Base-by-base conservation (phyloP, 1,284 basidiomycete species). In the Naganishia sp. region DNA sequence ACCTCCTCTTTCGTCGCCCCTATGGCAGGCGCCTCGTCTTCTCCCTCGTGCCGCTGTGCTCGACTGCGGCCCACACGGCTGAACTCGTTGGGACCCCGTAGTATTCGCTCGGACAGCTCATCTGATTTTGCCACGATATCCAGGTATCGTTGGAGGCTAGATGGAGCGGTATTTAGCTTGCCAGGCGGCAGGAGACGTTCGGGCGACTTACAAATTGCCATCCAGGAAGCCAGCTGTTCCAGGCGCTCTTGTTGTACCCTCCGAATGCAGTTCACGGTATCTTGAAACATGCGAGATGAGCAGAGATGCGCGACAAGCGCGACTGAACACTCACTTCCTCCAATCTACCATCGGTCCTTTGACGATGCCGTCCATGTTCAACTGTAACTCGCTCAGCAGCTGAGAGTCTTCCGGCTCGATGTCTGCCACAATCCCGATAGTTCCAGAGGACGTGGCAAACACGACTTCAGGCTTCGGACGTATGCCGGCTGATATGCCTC, bases 401-500 rank as follows among this genome's bases (percentile, higher is more conserved):
- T 87, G 78, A 0, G 87, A 83, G 15, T 86, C 80, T 11, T 83
- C 77, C 31, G 83, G 79, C 23, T 82, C 81, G 25, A 92, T 80
- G 66, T 92, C 86, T 2, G 87, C 80, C 41, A 95, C 80, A n/a
- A 90, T 82, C 11, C 91, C 90, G 50, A 96, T 87, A 32, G 89
- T 85, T 3, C 94, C 94, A 4, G 87, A 86, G 0, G 87, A 83
- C 0, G 92, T 91, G 74, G 90, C 88, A 76, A 89, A 92, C 15
- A 94, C 71, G 45, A 90, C 85, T 66, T 85, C 85, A 0, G 90
- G 84, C 6, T 50, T 66, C 57, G 62, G 45, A 51, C 65, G 47
- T 10, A 32, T 47, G 23, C 39, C 35, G 13, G 23, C 39, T 35
- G 21, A 41, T 9, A 11, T 15, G 49, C 49, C 13, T 54, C 58